Evolutionary conservation across 768 basidiomycete genomes (phyloP).

Genomic region (Chalciporus pseudorubinellus): DNA sequence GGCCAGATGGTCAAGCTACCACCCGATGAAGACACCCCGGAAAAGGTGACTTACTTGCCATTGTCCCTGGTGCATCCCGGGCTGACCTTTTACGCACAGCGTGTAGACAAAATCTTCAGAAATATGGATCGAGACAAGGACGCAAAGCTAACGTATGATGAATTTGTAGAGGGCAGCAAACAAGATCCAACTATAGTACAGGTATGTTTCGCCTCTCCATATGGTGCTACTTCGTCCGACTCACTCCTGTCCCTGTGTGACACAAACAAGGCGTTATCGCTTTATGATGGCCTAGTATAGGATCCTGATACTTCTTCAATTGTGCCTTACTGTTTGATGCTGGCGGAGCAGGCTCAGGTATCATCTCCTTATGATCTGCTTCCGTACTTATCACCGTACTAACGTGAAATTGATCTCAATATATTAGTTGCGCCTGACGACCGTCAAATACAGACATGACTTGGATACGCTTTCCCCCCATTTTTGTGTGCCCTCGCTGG

Average conservation of each 20-base stretch:
- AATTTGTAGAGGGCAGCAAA: conserved; percentile 98
- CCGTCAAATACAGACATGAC: conserved; percentile 2
- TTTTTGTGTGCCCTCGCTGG: conserved; percentile 24
- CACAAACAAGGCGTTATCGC: conserved; percentile 71
- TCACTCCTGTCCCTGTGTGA: conserved; percentile 14
- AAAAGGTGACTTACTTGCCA: conserved; percentile 63
- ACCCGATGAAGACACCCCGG: conserved; percentile 98
- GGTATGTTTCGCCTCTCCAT: conserved; percentile 43
- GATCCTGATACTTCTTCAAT: conserved; percentile 4
- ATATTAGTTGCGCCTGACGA: neutral
- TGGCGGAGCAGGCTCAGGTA: conserved; percentile 20
- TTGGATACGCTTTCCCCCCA: conserved; percentile 17
- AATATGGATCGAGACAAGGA: conserved; percentile 98
- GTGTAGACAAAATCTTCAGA: conserved; percentile 97
- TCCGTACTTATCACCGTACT: conserved; percentile 1
- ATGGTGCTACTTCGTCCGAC: conserved; percentile 7
- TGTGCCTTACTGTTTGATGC: conserved; percentile 25
- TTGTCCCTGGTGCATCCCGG: neutral
- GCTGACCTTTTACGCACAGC: conserved; percentile 45
- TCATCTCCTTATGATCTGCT: conserved; percentile 29
- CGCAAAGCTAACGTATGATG: conserved; percentile 88
- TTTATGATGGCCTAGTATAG: conserved; percentile 94
- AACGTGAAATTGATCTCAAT: neutral
- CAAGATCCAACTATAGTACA: conserved; percentile 99
- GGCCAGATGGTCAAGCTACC: conserved; percentile 99